Evolutionary conservation across 1,284 basidiomycete genomes (phyloP), one percentile per base, ranked within the genome.

Genomic region (Hypsizygus ulmarius): DNA sequence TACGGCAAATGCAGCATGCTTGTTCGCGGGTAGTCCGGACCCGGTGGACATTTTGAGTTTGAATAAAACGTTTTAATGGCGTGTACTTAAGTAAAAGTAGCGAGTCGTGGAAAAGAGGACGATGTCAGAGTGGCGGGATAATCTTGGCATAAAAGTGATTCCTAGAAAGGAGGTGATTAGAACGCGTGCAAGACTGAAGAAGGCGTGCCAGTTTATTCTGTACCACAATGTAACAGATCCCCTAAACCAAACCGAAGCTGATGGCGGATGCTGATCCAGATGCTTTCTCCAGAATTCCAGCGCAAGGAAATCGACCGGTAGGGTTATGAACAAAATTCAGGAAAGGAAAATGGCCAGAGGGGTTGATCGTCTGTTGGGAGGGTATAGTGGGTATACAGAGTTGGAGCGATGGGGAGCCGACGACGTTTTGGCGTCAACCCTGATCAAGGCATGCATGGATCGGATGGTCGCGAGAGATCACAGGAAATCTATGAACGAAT

Each of bases 1-100:
- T 35, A 77, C 73, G 8, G 74, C 72, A 48, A 76, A 74, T 5
- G 63, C 61, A 14, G 74, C 73, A 51, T 67, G 69, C 16, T 71
- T 57, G 19, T 47, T 41, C 9, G 70, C 68, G 33, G 58, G 55
- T 18, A 70, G 55, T 35, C 53, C 54, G 32, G 59, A 66, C 19
- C 64, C 64, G 34, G 68, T 64, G 33, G 68, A 68, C 68, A 69
- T 69, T 40, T 53, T 52, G 47, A 37, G 14, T 7, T 39, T 43
- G 47, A 30, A 30, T 25, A 12, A 27, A 40, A 27, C 32, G 36
- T 25, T 37, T 14, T 27, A 28, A 51, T 21, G 35, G 39, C 21
- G 37, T 19, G 44, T 54, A 57, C 55, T 53, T 53, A 54, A 54
- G 50, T 27, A 35, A 37, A 42, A n/a, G n/a, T 16, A 43, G 45